A percentile compares a stretch with the other conserved stretches of the same genome.
phyloP scores from a whole-genome alignment of 345 rosid genomes.

The Pistacia vera region DNA sequence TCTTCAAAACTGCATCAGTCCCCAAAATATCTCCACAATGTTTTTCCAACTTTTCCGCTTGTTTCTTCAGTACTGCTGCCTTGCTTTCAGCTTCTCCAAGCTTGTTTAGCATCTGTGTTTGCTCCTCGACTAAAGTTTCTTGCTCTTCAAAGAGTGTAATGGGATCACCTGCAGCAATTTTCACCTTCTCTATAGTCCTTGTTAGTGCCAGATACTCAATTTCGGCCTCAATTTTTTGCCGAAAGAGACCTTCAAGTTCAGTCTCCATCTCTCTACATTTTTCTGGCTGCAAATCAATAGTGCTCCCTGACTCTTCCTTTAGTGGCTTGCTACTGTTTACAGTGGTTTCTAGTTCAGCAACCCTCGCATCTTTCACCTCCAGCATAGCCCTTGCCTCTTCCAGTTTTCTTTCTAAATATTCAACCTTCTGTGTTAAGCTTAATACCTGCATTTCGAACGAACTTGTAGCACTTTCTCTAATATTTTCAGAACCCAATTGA shows the following conservation, averaged over 20 bases:
- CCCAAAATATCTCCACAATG: constrained; percentile 41
- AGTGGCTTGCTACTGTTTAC: constrained; percentile 26
- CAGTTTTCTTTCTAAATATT: constrained; percentile 47
- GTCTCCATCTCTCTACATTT: constrained; percentile 44
- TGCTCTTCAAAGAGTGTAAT: constrained; percentile 41
- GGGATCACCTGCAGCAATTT: constrained; percentile 32
- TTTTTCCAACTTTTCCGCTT: constrained; percentile 55
- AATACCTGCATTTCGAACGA: constrained; percentile 45
- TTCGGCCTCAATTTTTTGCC: constrained; percentile 81
- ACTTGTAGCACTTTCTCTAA: constrained; percentile 28
- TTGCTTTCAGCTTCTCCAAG: constrained; percentile 51
- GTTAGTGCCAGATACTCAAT: constrained; percentile 57
- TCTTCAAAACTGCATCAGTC: constrained; percentile 49
- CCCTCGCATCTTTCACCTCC: constrained; percentile 46
- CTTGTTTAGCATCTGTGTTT: constrained; percentile 40
- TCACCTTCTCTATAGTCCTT: constrained; percentile 45
- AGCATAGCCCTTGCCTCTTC: constrained; percentile 49
- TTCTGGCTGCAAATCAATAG: constrained; percentile 34
- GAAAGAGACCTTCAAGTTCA: constrained; percentile 60
- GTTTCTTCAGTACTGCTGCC: constrained; percentile 49
- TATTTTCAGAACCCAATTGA: constrained; percentile 35
- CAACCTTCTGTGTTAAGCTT: constrained; percentile 49
- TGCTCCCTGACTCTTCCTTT: constrained; percentile 41
- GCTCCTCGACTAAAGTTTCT: constrained; percentile 43
- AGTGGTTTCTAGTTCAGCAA: constrained; percentile 57